Conservation (phyloP, 1,284 basidiomycete species). For the Apiotrichum mycotoxinovorans region DNA sequence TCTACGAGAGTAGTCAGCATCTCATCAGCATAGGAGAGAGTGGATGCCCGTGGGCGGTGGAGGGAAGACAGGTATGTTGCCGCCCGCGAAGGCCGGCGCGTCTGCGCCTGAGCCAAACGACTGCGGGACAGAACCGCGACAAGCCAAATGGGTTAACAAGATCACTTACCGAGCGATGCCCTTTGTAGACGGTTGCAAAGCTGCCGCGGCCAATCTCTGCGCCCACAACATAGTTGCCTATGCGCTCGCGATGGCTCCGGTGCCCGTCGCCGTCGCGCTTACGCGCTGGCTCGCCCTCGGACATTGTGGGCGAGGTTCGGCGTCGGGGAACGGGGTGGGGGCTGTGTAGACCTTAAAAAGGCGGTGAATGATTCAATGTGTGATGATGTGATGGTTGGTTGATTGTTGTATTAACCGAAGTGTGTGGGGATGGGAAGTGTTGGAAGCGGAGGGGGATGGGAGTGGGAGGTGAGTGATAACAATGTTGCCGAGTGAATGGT, state of each 20-base stretch:
- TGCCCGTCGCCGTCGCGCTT: constrained; percentile 19
- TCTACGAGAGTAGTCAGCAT: constrained; percentile 52
- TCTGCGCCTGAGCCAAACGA: too few relatives aligned
- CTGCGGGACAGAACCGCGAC: too few relatives aligned
- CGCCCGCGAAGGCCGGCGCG: too few relatives aligned
- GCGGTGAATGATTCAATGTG: neutral
- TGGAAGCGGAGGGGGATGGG: neutral
- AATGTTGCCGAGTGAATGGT: neutral
- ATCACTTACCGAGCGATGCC: constrained; percentile 72
- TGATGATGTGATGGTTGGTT: neutral
- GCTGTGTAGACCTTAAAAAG: neutral
- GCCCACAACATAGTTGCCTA: constrained; percentile 55
- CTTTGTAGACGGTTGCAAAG: constrained; percentile 94
- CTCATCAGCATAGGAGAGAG: too few relatives aligned
- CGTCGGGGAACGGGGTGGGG: neutral
- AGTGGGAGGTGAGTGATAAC: neutral
- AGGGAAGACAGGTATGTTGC: too few relatives aligned
- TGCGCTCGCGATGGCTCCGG: constrained; percentile 30
- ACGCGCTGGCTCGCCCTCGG: constrained; percentile 16
- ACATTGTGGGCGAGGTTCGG: constrained; percentile 3
- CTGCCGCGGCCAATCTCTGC: constrained; percentile 67
- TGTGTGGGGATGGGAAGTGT: neutral
- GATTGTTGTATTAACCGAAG: neutral
- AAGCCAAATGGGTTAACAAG: neutral
- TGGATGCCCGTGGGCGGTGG: too few relatives aligned